A percentile compares a stretch with the other conserved stretches of the same genome.
Conservation (phyloP, 768 basidiomycete species). For the Pleurotus tuber-regium region DNA sequence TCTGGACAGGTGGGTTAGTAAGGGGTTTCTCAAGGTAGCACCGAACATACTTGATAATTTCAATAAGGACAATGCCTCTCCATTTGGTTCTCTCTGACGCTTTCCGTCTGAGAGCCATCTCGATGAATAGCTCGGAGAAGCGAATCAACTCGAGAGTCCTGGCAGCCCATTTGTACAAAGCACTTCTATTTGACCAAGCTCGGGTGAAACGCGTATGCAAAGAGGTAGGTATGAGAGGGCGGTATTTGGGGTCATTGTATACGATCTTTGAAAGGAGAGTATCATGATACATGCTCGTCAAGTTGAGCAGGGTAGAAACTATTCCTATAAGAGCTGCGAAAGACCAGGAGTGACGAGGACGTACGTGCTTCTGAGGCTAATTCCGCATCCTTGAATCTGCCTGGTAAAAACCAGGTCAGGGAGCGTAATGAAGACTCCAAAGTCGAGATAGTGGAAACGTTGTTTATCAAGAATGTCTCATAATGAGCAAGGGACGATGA, state of each 20-base stretch:
- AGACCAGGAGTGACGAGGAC: constrained; percentile 9
- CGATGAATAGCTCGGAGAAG: constrained; percentile 81
- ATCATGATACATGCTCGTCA: constrained; percentile 93
- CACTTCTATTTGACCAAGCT: constrained; percentile 74
- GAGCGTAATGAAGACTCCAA: constrained; percentile 88
- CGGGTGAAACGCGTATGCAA: constrained; percentile 88
- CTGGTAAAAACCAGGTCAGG: constrained; percentile 93
- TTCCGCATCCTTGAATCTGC: constrained; percentile 96
- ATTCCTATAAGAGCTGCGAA: too few species aligned
- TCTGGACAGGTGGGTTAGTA: constrained; percentile 38
- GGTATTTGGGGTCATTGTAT: constrained; percentile 64
- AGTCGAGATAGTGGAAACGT: constrained; percentile 82
- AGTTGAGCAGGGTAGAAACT: constrained; percentile 89
- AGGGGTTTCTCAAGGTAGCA: constrained; percentile 5
- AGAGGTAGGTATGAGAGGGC: constrained; percentile 71
- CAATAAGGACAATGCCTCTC: constrained; percentile 75
- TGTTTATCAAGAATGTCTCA: constrained; percentile 80
- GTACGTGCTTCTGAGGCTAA: constrained; percentile 90
- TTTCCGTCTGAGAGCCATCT: constrained; percentile 83
- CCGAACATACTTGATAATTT: constrained; percentile 77
- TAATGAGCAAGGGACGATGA: constrained; percentile 67
- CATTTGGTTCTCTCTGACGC: constrained; percentile 64
- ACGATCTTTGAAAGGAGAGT: constrained; percentile 74
- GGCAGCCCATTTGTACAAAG: constrained; percentile 76
- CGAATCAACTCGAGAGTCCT: constrained; percentile 72